phyloP scores from a whole-genome alignment of 164 flowering plant genomes.

The Magnolia officinalis region DNA sequence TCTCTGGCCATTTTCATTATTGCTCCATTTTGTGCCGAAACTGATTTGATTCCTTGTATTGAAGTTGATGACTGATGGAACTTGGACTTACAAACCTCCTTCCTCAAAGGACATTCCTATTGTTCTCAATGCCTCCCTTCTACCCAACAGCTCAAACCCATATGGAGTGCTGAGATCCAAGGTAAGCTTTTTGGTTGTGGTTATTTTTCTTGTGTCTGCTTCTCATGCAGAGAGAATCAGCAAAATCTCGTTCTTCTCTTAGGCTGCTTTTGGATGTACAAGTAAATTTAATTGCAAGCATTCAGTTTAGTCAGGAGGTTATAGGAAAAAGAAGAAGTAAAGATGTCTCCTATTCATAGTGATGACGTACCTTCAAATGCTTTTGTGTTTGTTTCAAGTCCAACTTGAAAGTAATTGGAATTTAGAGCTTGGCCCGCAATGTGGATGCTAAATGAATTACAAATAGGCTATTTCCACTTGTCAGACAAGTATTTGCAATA shows the following conservation, averaged over 20 bases:
- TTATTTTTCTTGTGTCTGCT: background rate
- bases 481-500: too few species aligned
- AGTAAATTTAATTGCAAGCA: too few species aligned
- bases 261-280: background rate
- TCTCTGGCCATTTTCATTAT: background rate
- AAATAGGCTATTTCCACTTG: too few species aligned
- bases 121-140: constrained; percentile 11
- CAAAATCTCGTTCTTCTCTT: background rate
- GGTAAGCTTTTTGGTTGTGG: constrained; percentile 1
- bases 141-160: constrained; percentile 12
- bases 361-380: too few species aligned
- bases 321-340: too few species aligned
- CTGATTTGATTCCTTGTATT: constrained; percentile 2
- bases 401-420: too few species aligned
- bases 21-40: background rate
- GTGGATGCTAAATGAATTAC: too few species aligned
- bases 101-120: constrained; percentile 11
- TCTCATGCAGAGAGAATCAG: background rate
- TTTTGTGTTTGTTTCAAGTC: too few species aligned
- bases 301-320: too few species aligned
- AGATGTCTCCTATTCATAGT: too few species aligned
- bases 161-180: constrained; percentile 10
- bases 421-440: too few species aligned
- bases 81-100: constrained; percentile 8
- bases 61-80: constrained; percentile 9